phyloP scores from a whole-genome alignment of 2,329 filamentous ascomycete species.

The Xylariales sp. region DNA sequence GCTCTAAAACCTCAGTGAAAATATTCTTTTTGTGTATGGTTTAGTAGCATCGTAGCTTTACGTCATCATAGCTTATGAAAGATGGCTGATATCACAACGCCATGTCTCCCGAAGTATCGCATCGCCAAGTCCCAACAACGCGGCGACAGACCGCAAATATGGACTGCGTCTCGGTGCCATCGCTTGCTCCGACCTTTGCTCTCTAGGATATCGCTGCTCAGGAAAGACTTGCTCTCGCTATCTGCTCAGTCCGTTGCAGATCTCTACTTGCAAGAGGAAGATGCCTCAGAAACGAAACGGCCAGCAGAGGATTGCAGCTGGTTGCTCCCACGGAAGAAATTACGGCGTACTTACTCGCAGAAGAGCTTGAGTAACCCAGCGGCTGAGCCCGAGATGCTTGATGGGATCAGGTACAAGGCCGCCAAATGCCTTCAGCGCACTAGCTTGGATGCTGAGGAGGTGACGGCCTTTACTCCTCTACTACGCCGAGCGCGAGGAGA shows the following conservation, averaged over 20 bases:
- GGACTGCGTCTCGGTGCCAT: constrained; percentile 38
- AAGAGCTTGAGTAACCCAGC: constrained; percentile 4
- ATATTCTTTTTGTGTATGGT: neutral
- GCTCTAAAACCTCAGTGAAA: neutral
- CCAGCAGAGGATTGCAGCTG: constrained; percentile 13
- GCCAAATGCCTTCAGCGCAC: constrained; percentile 11
- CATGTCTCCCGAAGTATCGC: constrained; percentile 14
- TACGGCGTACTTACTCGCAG: constrained; percentile 25
- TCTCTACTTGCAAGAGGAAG: constrained; percentile 4
- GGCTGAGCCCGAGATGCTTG: neutral
- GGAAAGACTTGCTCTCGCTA: constrained; percentile 23
- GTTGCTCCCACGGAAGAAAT: constrained; percentile 21
- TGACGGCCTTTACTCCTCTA: constrained; percentile 21
- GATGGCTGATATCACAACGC: constrained; percentile 11
- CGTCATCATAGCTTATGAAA: no score
- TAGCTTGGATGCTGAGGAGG: constrained; percentile 14
- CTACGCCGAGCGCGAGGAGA: constrained; percentile 22
- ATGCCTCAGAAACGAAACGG: constrained; percentile 7
- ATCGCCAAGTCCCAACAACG: constrained; percentile 11
- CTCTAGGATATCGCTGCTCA: constrained; percentile 35
- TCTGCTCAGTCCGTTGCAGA: constrained; percentile 4
- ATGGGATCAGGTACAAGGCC: constrained; percentile 8
- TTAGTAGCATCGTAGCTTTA: neutral
- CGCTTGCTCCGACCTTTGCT: constrained; percentile 36
- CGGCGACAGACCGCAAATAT: constrained; percentile 18